These are phyloP conservation scores for Chrysanthemum lavandulifolium DNA, from an alignment of 129 eudicot genomes.

Conservation along the genomic window DNA sequence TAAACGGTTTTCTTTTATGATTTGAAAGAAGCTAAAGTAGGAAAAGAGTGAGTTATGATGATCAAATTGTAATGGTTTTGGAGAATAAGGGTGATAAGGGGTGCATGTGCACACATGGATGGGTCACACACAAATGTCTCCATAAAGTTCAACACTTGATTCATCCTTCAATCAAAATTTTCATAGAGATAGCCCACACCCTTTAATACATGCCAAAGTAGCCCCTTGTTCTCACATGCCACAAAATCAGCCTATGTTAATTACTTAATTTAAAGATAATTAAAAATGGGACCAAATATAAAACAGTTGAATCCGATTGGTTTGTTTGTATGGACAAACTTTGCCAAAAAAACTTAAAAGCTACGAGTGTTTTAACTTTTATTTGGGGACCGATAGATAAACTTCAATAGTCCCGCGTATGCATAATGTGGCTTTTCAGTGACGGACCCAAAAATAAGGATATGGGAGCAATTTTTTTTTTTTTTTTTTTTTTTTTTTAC, in stretches of 20 bases:
- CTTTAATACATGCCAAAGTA: constrained; percentile 38
- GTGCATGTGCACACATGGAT: constrained; percentile 44
- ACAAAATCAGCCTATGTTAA: constrained; percentile 12
- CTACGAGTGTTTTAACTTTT: not conserved
- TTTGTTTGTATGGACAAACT: not conserved
- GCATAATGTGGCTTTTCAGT: no score
- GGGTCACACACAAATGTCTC: constrained; percentile 41
- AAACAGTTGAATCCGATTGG: not conserved
- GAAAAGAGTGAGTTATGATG: constrained; percentile 18
- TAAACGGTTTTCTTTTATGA: not conserved
- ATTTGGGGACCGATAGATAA: no score
- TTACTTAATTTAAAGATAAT: not conserved
- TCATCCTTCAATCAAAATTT: constrained; percentile 36
- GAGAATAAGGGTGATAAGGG: constrained; percentile 25
- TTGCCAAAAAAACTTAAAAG: no score
- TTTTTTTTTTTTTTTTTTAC: no score
- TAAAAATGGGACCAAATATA: not conserved
- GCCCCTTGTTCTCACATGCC: constrained; percentile 31
- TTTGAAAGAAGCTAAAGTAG: not conserved
- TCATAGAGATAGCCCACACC: constrained; percentile 32
- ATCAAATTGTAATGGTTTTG: constrained; percentile 31
- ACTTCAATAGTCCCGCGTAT: no score
- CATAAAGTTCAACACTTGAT: constrained; percentile 38
- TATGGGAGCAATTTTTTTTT: no score
- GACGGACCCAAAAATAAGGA: no score